Percentiles rank a stretch among this genome's conserved stretches.
Evolutionary conservation across 2,329 filamentous ascomycete genomes (phyloP).

Genomic region (Sporothrix mexicana): DNA sequence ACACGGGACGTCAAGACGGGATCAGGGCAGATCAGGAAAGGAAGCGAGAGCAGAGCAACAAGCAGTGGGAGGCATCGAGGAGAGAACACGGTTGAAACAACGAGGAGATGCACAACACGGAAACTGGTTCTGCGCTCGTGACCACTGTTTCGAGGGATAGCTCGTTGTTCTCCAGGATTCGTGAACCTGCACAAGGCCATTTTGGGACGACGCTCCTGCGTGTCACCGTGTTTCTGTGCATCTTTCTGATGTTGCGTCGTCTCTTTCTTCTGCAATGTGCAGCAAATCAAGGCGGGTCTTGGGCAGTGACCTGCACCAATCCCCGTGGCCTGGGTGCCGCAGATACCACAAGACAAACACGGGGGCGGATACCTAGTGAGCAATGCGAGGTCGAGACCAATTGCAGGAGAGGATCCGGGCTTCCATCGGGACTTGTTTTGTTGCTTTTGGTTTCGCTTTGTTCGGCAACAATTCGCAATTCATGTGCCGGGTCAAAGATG

Average conservation of each 20-base stretch:
- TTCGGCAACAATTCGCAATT: background rate
- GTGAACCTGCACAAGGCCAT: conserved; percentile 37
- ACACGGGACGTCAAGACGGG: background rate
- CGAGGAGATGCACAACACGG: background rate
- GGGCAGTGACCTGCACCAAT: background rate
- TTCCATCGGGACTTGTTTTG: background rate
- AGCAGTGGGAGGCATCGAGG: background rate
- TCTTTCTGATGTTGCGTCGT: conserved; percentile 10
- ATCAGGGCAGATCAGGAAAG: background rate
- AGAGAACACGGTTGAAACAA: background rate
- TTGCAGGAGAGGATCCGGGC: background rate
- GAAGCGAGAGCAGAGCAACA: background rate
- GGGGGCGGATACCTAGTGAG: background rate
- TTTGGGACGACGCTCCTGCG: conserved; percentile 26
- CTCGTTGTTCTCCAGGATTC: conserved; percentile 30
- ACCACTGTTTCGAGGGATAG: background rate
- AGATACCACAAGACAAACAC: conserved; percentile 19
- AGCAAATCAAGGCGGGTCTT: background rate
- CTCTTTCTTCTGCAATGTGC: background rate
- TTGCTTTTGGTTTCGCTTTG: background rate
- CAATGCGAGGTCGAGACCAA: background rate
- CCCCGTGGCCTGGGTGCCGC: conserved; percentile 6
- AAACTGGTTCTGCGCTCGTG: conserved; percentile 7
- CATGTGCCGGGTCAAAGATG: background rate
- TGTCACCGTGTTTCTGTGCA: background rate